Evolutionary conservation across 768 basidiomycete species (phyloP), one percentile per base, ranked within the genome.

Genomic region (Mycena sanguinolenta): DNA sequence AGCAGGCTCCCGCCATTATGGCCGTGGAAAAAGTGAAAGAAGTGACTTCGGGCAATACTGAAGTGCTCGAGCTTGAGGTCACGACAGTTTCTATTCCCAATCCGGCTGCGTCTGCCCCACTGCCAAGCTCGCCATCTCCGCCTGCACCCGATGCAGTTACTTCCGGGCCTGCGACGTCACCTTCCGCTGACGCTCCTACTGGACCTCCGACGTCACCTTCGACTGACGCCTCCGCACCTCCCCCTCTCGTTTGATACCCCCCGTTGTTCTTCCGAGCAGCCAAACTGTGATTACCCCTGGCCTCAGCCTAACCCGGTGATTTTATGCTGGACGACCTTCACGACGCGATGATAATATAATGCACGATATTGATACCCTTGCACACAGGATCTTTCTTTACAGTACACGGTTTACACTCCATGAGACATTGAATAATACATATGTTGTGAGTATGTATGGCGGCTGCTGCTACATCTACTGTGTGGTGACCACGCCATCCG

Each of bases 401-500:
- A 44, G 23, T n/a, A n/a, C n/a, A n/a, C n/a, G n/a, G n/a, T 59
- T 61, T 30, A 27, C 30, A 65, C 60, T 63, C 34, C 39, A 69
- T 23, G 42, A 46, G 61, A 52, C 21, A 39, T 46, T 52, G n/a
- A n/a, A n/a, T n/a, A 53, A 23, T 57, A 57, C n/a, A 38, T 32
- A 52, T 63, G 50, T 46, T 28, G 12, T 58, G 30, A 32, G 59
- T 32, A 58, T 52, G 52, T 38, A n/a, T n/a, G n/a, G n/a, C n/a
- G 9, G 32, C 58, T 21, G 42, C 19, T 34, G n/a, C 27, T 27
- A 16, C 14, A 44, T 50, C 75, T 70, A 81, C 73, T 85, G 84
- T 17, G 76, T 85, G 27, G 77, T 83, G 36, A 85, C 84, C 19
- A 63, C 55, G 49, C 77, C 64, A 70, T 86, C 84, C 25, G 80